Base-by-base conservation (phyloP, 1,284 basidiomycete species). In the Trametes sp. region DNA sequence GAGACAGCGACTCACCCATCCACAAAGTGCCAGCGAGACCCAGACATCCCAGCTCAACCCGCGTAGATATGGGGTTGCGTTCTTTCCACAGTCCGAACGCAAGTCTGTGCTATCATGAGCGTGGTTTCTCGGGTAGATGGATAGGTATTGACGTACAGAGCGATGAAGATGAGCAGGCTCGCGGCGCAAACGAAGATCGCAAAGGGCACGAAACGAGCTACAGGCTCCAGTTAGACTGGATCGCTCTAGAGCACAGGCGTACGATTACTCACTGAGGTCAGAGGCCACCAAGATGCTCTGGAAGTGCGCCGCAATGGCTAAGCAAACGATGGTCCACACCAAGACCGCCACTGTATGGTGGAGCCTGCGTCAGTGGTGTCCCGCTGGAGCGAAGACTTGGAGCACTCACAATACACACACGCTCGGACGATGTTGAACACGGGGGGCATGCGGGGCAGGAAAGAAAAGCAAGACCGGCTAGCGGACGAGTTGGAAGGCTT, bases 121-220 rank as follows among this genome's bases (percentile, higher is more conserved):
- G 54, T 50, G 28, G n/a, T 8, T 23, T 16, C n/a, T 16, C 23
- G 46, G 54, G 21, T 9, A 9, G 19, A 29, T 23, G 54, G 28
- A 28, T 38, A 16, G 29, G 38, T 58, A 23, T 6, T 72, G 46
- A 78, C 88, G 72, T 65, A 92, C 90, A 94, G 82, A 57, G 84
- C 77, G 50, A 86, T 69, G 60, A 92, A 82, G 69, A 92, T 84
- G 66, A 90, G 75, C 71, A 93, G 72, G 72, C 87, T 91, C 44
- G 82, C 84, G 46, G 80, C 80, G 69, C 87, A 90, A 46, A 92
- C 90, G 69, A 93, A 93, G 72, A 93, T 85, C 61, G 91, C 87
- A 70, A 93, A 91, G 21, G 92, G 92, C 51, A 94, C 87, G 74
- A 93, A 94, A 80, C 87, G 89, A 78, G 91, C 92, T 93, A 71